Conservation (phyloP, 805 yeast species). For the Jamesozyma spencerorum region DNA sequence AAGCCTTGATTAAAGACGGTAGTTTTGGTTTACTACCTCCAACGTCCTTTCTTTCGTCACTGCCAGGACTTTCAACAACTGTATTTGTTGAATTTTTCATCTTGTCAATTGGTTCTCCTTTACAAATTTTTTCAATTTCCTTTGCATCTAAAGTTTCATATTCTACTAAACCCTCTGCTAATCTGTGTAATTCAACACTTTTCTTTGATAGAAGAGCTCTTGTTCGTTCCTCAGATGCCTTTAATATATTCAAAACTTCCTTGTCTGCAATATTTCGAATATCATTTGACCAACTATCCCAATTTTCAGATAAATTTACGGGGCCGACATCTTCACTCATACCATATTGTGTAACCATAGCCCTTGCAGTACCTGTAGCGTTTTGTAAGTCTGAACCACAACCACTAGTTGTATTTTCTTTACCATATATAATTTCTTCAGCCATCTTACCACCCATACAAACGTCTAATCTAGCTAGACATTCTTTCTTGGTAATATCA, state of each 20-base stretch:
- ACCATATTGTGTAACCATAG: conserved; percentile 94
- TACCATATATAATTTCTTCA: conserved; percentile 84
- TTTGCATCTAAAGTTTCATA: conserved; percentile 88
- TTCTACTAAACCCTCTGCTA: conserved; percentile 88
- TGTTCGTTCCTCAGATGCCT: conserved; percentile 73
- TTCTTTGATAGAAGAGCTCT: conserved; percentile 53
- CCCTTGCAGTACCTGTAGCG: conserved; percentile 89
- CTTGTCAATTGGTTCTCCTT: conserved; percentile 66
- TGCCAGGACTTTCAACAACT: conserved; percentile 50
- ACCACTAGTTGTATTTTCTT: conserved; percentile 88
- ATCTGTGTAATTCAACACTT: conserved; percentile 62
- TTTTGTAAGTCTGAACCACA: conserved; percentile 83
- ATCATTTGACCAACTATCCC: conserved; percentile 91
- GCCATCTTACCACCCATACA: conserved; percentile 99
- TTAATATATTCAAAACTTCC: conserved; percentile 71
- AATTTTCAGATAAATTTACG: conserved; percentile 73
- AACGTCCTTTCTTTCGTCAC: conserved; percentile 37
- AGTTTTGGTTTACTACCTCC: conserved; percentile 27
- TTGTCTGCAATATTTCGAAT: conserved; percentile 85
- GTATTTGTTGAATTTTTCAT: conserved; percentile 66
- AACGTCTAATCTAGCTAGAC: conserved; percentile 85
- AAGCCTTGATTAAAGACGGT: conserved; percentile 27
- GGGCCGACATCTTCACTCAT: conserved; percentile 95
- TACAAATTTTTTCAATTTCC: conserved; percentile 78
- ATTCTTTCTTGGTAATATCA: conserved; percentile 81